phyloP scores from a whole-genome alignment of 345 rosid species.

The Acer campestre region DNA sequence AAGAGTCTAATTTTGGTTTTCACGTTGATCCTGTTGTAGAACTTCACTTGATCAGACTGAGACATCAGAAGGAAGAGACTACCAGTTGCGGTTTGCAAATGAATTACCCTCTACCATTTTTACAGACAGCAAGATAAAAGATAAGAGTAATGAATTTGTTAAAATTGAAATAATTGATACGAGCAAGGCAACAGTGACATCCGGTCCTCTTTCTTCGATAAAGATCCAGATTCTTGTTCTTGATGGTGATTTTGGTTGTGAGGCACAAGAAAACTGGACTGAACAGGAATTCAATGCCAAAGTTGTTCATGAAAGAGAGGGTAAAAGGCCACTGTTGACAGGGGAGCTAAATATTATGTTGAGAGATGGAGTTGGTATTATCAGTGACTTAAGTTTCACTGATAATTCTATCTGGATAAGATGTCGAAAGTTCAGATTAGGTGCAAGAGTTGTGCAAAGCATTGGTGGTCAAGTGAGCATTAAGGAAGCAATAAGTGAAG shows the following conservation, averaged over 20 bases:
- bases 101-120: too few relatives aligned
- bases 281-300: too few relatives aligned
- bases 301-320: too few relatives aligned
- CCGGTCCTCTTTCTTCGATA: conserved; percentile 54
- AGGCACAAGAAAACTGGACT: too few relatives aligned
- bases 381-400: conserved; percentile 31
- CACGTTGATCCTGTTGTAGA: too few relatives aligned
- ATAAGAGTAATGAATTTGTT: too few relatives aligned
- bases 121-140: too few relatives aligned
- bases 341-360: conserved; percentile 55
- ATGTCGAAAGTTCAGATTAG: conserved; percentile 61
- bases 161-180: too few relatives aligned
- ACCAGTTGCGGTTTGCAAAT: too few relatives aligned
- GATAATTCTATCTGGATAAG: conserved; percentile 36
- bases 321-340: conserved; percentile 64
- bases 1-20: too few relatives aligned
- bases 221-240: conserved; percentile 61
- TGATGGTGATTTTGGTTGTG: conserved; percentile 66
- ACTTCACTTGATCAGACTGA: too few relatives aligned
- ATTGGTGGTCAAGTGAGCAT: conserved; percentile 38
- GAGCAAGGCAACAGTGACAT: conserved; percentile 20
- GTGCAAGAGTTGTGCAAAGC: conserved; percentile 49
- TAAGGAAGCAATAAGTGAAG: conserved; percentile 64
- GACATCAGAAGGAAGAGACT: too few relatives aligned
- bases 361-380: conserved; percentile 45